Base-by-base conservation (phyloP, 1,284 basidiomycete genomes). In the Cystobasidium sp. region DNA sequence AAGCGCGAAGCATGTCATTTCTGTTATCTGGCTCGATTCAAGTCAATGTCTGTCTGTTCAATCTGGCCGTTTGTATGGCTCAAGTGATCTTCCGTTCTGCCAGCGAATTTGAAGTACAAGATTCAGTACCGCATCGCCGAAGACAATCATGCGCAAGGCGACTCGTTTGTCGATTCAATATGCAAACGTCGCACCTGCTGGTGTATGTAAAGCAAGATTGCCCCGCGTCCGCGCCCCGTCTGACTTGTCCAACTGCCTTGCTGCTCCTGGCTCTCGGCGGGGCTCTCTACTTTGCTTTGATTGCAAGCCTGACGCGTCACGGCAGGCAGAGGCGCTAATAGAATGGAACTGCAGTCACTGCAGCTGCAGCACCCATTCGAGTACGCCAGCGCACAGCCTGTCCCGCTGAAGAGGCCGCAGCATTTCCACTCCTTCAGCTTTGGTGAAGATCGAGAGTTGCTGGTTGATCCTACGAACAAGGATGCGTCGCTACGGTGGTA, bases 401-500 rank as follows among this genome's bases (percentile, higher is more conserved):
- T 86, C 1, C 82, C 85, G 0, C 88, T 90, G 77, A 88, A 89
- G 79, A 85, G 86, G 75, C 89, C 89, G 8, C 85, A 83, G 1
- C 87, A 86, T 52, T 79, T 90, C n/a, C 83, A 87, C n/a, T 85
- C 88, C 1, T 90, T 90, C 81, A 89, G 89, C 39, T 89, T 89
- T 78, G 85, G 84, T 18, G 81, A 76, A 0, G 55, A 76, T 24
- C 74, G 81, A n/a, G 75, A 80, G 43, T 75, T 82, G 39, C 72
- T 80, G 20, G 76, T 80, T 37, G 76, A 85, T 18, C 6, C 39
- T 1, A 22, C 53, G 1, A 52, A 47, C 18, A 70, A 55, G 43
- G 85, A 92, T 80, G 86, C 88, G 14, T 88, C 90, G 0, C 78
- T 92, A 81, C 86, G 88, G 56, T 91, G 90, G 80, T 91, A 88